Evolutionary conservation across 2,329 filamentous ascomycete species (phyloP), one percentile per base, ranked within the genome.

Genomic region (Sporothrix schenckii): DNA sequence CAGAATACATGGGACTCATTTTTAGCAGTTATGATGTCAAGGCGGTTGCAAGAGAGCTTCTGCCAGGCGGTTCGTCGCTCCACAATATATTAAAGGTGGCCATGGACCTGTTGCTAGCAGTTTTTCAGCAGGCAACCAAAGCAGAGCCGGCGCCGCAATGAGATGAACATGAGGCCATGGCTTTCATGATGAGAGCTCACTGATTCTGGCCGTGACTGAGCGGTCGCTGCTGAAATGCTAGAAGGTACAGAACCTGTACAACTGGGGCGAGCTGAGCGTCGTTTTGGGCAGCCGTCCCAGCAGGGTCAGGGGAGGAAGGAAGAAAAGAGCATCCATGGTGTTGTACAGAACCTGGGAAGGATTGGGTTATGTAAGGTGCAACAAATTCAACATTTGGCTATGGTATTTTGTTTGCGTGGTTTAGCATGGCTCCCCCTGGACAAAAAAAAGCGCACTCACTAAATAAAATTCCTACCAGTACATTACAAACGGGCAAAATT

Each of bases 201-300:
- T 91, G 69, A 90, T 91, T 88, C 84, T 92, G 2, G 89, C 89
- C 1, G 89, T 92, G 34, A 91, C 90, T 1, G 87, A 90, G 70
- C 92, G 89, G 89, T 90, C 89, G 1, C 79, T 87, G 72, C 79
- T 80, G 72, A 84, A 87, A 69, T 69, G 52, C 19, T 41, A 67
- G 78, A 81, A 74, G 86, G 86, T 87, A 14, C 86, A 88, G 81
- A 84, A 88, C 74, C 86, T 87, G 70, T 96, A 95, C 77, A 93
- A 88, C 78, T 97, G 93, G 93, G 88, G 84, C 30, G 85, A 86
- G 0, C 71, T 74, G 60, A 61, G 54, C 71, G 72, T 47, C 63
- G 63, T n/a, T 66, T 66, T 13, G 5, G 10, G 19, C 27, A 27
- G 24, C 63, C 39, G 21, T 16, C n/a, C n/a, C 44, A 63, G 39